These are phyloP conservation scores for Casuarina glauca DNA, from an alignment of 306 rosid genomes.

Conservation along the genomic window DNA sequence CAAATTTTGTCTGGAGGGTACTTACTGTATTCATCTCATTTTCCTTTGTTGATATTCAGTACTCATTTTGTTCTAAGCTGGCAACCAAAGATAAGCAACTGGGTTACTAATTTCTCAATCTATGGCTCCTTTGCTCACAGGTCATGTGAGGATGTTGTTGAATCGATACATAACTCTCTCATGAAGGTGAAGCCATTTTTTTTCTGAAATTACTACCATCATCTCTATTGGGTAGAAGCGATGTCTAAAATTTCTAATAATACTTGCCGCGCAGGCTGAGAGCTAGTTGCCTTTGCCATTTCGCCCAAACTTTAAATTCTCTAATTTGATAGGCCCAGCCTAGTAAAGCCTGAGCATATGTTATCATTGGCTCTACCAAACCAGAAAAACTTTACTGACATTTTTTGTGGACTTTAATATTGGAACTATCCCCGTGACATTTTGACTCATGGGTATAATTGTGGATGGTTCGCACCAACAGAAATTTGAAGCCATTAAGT, in stretches of 20 bases:
- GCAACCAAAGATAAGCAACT: conserved; percentile 15
- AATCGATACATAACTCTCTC: conserved; percentile 85
- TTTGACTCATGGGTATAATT: not conserved
- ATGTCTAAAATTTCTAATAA: not conserved
- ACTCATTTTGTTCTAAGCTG: conserved; percentile 10
- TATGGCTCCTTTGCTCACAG: conserved; percentile 40
- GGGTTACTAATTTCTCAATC: conserved; percentile 22
- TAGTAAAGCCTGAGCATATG: not conserved
- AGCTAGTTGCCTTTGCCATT: not conserved
- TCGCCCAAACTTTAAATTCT: not conserved
- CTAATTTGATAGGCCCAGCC: not conserved
- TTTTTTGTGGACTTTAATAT: not conserved
- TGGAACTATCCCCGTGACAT: not conserved
- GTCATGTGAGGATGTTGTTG: conserved; percentile 92
- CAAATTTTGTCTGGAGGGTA: conserved; percentile 98
- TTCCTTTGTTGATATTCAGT: not conserved
- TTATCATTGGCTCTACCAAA: not conserved
- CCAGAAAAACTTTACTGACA: not conserved
- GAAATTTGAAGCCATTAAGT: not conserved
- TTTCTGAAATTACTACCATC: conserved; percentile 17
- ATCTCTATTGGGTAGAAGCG: conserved; percentile 13
- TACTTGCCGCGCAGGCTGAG: conserved; percentile 10
- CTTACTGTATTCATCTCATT: not conserved
- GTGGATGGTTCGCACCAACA: not conserved
- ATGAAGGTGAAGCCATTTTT: conserved; percentile 56